Conservation (phyloP, 169 alveolate species). For the Eimeria acervulina region DNA sequence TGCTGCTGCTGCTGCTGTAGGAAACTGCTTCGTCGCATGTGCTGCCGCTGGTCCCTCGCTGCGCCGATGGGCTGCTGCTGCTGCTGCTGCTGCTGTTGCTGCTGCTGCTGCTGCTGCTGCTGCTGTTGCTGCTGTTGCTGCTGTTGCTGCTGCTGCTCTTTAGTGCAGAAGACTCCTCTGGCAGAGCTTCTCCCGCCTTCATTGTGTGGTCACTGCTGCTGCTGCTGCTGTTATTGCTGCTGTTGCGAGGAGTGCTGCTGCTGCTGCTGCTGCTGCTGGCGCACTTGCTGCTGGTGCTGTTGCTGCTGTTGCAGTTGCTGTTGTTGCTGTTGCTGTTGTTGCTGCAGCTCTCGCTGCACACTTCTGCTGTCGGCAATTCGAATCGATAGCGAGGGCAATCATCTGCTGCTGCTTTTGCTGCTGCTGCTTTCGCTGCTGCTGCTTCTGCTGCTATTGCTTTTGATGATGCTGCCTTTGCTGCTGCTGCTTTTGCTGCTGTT, state of each 20-base stretch:
- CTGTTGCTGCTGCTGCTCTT: neutral
- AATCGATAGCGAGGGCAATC: neutral
- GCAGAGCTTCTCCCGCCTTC: neutral
- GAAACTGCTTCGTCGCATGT: constrained; percentile 14
- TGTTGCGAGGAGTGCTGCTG: neutral
- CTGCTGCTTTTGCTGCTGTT: constrained; percentile 40
- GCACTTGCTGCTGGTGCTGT: neutral
- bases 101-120: neutral
- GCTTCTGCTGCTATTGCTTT: neutral
- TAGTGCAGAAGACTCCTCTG: neutral
- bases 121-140: neutral
- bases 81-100: neutral
- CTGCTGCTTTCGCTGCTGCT: constrained; percentile 36
- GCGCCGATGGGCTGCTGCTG: neutral
- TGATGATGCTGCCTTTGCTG: constrained; percentile 31
- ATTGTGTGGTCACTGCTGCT: neutral
- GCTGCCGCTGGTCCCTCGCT: neutral
- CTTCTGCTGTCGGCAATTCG: no score
- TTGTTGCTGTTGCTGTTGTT: neutral
- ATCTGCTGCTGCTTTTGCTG: constrained; percentile 24
- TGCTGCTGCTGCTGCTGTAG: constrained; percentile 51
- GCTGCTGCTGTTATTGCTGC: neutral
- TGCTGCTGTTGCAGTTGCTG: constrained; percentile 7
- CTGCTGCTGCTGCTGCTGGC: neutral
- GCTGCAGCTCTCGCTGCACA: neutral